phyloP scores from a whole-genome alignment of 2,329 filamentous ascomycete genomes.

The Colletotrichum tofieldiae region DNA sequence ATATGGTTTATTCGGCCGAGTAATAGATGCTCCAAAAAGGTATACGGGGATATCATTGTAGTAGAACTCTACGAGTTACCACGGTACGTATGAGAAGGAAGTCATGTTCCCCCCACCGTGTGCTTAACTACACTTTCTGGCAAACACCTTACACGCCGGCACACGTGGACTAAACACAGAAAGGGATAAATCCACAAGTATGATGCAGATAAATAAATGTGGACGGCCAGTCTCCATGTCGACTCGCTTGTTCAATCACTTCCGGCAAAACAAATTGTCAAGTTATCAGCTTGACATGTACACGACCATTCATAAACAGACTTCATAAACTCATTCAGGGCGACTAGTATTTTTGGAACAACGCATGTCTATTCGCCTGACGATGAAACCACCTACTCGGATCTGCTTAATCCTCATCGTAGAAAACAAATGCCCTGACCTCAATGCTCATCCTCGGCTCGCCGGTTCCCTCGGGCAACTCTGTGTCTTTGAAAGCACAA shows the following conservation, averaged over 20 bases:
- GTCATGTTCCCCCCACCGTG: not conserved
- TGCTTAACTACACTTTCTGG: too few relatives aligned
- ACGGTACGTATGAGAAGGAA: not conserved
- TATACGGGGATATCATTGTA: not conserved
- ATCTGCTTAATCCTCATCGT: constrained; percentile 48
- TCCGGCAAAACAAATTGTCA: not conserved
- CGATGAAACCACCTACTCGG: not conserved
- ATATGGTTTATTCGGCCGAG: too few relatives aligned
- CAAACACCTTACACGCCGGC: not conserved
- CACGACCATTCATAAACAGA: not conserved
- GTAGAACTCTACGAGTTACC: not conserved
- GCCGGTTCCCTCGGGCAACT: constrained; percentile 65
- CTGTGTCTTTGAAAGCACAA: constrained; percentile 63
- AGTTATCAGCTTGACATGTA: not conserved
- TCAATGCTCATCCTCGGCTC: constrained; percentile 79
- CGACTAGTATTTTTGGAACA: accelerated
- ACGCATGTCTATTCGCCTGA: not conserved
- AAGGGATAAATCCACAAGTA: constrained; percentile 17
- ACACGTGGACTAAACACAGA: not conserved
- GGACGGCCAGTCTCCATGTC: constrained; percentile 2
- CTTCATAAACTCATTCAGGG: not conserved
- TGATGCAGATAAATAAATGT: constrained; percentile 2
- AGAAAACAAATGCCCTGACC: constrained; percentile 77
- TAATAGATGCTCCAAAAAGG: not conserved
- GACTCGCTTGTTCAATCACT: not conserved